Conservation (phyloP, 1,284 basidiomycete genomes). For the Pseudomicrostroma phylloplanum region DNA sequence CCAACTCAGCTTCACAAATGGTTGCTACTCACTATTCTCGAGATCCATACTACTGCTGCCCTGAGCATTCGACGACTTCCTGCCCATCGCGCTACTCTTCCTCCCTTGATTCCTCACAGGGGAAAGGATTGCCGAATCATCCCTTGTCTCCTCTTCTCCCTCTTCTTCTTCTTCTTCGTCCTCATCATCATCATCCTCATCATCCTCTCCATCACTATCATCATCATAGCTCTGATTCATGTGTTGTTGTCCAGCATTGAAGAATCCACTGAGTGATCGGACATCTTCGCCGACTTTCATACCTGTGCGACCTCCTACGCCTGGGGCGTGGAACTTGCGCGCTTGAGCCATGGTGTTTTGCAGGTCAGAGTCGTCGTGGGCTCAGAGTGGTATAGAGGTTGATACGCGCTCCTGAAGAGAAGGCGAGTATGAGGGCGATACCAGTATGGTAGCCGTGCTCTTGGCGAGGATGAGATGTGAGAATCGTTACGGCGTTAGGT, state of each 20-base stretch:
- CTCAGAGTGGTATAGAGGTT: too few species aligned
- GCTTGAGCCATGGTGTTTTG: neutral
- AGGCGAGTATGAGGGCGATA: too few species aligned
- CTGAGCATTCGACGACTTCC: neutral
- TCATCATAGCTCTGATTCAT: constrained; percentile 47
- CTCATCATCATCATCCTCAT: constrained; percentile 60
- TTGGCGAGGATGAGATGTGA: too few species aligned
- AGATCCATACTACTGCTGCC: constrained; percentile 32
- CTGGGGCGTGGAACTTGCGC: constrained; percentile 34
- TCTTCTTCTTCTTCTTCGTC: neutral
- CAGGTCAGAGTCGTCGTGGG: too few species aligned
- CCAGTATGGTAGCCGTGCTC: too few species aligned
- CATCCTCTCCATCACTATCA: constrained; percentile 47
- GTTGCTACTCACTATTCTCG: constrained; percentile 20
- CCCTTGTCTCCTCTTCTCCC: neutral
- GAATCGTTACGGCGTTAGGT: too few species aligned
- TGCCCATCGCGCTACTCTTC: neutral
- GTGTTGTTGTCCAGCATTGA: constrained; percentile 42
- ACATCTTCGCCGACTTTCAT: constrained; percentile 64
- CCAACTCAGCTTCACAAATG: neutral
- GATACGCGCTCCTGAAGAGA: too few species aligned
- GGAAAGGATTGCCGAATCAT: neutral
- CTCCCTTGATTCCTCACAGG: neutral
- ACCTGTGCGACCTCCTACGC: constrained; percentile 45
- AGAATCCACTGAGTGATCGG: constrained; percentile 43